A percentile compares a stretch with the other conserved stretches of the same genome.
Evolutionary conservation across 2,329 filamentous ascomycete genomes (phyloP).

Genomic region (Xylariomycetidae sp.): DNA sequence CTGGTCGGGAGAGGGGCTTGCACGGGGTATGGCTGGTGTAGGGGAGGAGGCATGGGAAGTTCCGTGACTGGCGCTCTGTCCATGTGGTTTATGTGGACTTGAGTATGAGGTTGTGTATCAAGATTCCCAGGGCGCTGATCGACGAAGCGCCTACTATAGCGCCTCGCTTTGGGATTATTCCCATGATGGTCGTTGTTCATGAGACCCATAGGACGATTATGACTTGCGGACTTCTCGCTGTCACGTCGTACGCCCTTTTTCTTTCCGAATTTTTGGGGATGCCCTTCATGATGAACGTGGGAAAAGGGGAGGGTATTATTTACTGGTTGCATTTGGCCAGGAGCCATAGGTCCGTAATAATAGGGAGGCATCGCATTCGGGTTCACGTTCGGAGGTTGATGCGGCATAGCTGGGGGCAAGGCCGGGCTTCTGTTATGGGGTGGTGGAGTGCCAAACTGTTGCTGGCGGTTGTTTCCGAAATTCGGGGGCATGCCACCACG

Average conservation of each 20-base stretch:
- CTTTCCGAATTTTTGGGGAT: slow-evolving; percentile 29
- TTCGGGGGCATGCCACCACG: slow-evolving; percentile 44
- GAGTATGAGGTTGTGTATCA: too few species aligned
- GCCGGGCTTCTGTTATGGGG: slow-evolving; percentile 35
- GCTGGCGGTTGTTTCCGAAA: slow-evolving; percentile 39
- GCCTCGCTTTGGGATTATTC: slow-evolving; percentile 33
- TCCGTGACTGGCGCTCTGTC: slow-evolving; percentile 12
- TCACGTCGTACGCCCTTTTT: slow-evolving; percentile 42
- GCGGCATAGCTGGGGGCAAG: slow-evolving; percentile 59
- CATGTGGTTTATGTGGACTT: too few species aligned
- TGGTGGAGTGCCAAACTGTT: slow-evolving; percentile 39
- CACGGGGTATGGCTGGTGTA: slow-evolving; percentile 24
- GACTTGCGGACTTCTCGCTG: slow-evolving; percentile 40
- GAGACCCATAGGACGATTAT: slow-evolving; percentile 33
- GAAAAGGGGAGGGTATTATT: too few species aligned
- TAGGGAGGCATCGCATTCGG: slow-evolving; percentile 58
- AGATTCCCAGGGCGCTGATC: slow-evolving; percentile 30
- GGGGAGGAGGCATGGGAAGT: slow-evolving; percentile 17
- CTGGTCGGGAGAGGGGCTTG: slow-evolving; percentile 16
- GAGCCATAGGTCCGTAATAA: slow-evolving; percentile 56
- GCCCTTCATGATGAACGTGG: slow-evolving; percentile 32
- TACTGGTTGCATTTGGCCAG: slow-evolving; percentile 58
- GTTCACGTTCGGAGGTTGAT: slow-evolving; percentile 63
- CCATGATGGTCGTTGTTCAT: slow-evolving; percentile 31
- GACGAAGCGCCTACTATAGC: slow-evolving; percentile 43